phyloP scores from a whole-genome alignment of 441 rosid genomes.

The Pelargonium citronellum region DNA sequence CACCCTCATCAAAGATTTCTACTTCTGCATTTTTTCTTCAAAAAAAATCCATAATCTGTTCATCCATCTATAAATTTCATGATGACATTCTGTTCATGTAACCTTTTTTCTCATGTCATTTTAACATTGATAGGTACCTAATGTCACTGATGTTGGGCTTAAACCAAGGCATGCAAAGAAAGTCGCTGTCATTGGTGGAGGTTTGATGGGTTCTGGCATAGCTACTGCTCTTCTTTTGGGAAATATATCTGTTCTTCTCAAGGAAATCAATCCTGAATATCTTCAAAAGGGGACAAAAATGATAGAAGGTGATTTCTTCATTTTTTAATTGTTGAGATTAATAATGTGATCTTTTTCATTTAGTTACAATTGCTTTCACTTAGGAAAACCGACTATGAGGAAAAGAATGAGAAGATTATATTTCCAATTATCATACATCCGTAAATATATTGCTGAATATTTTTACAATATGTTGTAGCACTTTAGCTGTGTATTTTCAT shows the following conservation, averaged over 20 bases:
- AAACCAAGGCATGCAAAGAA: conserved; percentile 74
- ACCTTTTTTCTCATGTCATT: conserved; percentile 2
- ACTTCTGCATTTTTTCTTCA: neutral
- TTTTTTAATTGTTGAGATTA: conserved; percentile 14
- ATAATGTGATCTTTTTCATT: conserved; percentile 10
- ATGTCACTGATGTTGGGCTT: conserved; percentile 70
- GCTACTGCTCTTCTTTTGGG: conserved; percentile 67
- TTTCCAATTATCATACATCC: no score
- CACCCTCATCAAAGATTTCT: neutral
- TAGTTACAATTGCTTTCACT: conserved; percentile 13
- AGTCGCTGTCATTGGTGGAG: conserved; percentile 96
- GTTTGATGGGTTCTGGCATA: conserved; percentile 97
- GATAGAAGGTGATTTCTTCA: conserved; percentile 54
- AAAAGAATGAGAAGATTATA: neutral
- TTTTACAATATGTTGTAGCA: conserved; percentile 8
- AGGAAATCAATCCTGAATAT: conserved; percentile 83
- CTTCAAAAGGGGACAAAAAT: conserved; percentile 67
- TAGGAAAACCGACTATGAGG: neutral
- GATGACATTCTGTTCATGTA: neutral
- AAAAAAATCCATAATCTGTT: neutral
- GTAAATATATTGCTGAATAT: neutral
- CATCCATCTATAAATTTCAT: neutral
- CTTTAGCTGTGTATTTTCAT: conserved; percentile 19
- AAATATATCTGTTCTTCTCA: conserved; percentile 66
- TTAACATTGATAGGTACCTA: conserved; percentile 64